phyloP scores from a whole-genome alignment of 2,329 filamentous ascomycete genomes.

The Colletotrichum euphorbiae region DNA sequence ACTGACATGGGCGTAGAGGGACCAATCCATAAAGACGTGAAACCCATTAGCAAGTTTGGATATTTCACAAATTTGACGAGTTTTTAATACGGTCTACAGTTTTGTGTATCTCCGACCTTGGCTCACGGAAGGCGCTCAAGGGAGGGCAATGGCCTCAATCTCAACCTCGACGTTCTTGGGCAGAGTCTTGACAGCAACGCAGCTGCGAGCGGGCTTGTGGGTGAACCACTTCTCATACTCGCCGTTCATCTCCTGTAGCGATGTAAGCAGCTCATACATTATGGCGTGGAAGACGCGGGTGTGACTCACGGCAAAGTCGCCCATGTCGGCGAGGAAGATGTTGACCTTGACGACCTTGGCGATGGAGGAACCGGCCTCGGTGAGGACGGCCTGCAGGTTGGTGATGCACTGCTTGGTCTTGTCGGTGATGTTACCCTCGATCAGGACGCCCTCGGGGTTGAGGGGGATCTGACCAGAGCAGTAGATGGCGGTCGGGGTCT shows the following conservation, averaged over 20 bases:
- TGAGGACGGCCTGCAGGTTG: constrained; percentile 87
- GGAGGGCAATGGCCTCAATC: constrained; percentile 87
- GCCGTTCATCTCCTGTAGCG: constrained; percentile 78
- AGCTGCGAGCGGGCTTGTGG: constrained; percentile 88
- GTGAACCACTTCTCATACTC: constrained; percentile 87
- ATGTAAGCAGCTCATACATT: not conserved
- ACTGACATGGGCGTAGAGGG: too few relatives aligned
- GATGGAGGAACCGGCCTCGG: constrained; percentile 82
- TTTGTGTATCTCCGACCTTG: not conserved
- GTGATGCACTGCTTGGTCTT: constrained; percentile 73
- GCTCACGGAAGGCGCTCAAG: constrained; percentile 51
- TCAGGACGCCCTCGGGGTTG: constrained; percentile 65
- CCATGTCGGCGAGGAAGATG: constrained; percentile 94
- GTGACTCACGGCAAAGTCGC: constrained; percentile 74
- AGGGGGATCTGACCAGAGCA: constrained; percentile 80
- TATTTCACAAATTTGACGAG: constrained; percentile 5
- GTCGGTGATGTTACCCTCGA: constrained; percentile 71
- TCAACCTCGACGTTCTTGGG: constrained; percentile 89
- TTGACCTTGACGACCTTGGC: constrained; percentile 89
- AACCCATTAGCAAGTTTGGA: not conserved
- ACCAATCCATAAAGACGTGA: not conserved
- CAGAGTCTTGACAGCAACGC: constrained; percentile 89
- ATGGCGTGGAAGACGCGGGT: too few relatives aligned
- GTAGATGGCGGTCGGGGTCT: constrained; percentile 74
- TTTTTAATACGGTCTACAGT: constrained; percentile 10